A percentile compares a stretch with the other conserved stretches of the same genome.
Conservation (phyloP, 306 rosid species). For the Castanea sativa region DNA sequence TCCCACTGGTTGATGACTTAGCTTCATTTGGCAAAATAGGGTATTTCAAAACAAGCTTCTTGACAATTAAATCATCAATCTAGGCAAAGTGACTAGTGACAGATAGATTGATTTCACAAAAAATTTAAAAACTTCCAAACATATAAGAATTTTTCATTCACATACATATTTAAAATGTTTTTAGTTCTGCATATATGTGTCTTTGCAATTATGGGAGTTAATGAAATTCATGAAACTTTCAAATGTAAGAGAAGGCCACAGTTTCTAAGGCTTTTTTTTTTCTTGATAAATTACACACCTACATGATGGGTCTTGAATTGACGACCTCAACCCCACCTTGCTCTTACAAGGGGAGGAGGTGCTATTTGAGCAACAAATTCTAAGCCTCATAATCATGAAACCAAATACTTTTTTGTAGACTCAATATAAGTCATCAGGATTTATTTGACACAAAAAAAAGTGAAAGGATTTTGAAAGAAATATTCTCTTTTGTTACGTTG, state of each 20-base stretch:
- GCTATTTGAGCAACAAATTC: not conserved
- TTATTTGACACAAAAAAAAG: not conserved
- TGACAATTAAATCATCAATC: not conserved
- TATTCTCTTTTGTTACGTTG: not conserved
- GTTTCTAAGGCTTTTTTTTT: too few relatives aligned
- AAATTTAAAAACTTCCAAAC: not conserved
- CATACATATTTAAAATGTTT: not conserved
- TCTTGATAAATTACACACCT: too few relatives aligned
- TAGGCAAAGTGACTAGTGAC: not conserved
- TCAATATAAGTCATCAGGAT: not conserved
- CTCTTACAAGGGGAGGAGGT: too few relatives aligned
- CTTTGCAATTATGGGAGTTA: not conserved
- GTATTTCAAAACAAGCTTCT: not conserved
- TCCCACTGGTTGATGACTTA: not conserved
- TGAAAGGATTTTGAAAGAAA: not conserved
- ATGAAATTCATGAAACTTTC: not conserved
- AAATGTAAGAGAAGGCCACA: not conserved
- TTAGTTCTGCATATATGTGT: not conserved
- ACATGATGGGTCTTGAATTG: too few relatives aligned
- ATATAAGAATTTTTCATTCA: not conserved
- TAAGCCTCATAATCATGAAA: not conserved
- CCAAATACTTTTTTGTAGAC: not conserved
- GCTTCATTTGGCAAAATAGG: not conserved
- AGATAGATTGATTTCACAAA: not conserved
- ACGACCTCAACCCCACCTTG: too few relatives aligned